These are phyloP conservation scores for Chytriomyces sp. DNA, from an alignment of 192 early-diverging fungal species.

Conservation along the genomic window DNA sequence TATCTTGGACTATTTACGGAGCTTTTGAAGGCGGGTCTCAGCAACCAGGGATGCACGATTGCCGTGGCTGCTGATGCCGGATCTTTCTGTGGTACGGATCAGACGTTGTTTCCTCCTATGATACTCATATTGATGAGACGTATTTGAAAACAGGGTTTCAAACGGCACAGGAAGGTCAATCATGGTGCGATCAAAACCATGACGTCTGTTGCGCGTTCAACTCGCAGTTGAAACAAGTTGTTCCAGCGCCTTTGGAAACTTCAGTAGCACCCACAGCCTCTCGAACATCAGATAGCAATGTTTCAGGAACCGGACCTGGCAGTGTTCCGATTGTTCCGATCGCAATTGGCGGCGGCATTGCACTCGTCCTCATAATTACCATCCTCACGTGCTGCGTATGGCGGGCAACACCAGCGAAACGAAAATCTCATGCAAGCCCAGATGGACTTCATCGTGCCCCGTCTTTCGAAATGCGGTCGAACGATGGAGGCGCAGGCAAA, in stretches of 20 bases:
- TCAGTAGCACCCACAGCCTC: not conserved
- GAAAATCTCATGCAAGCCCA: not conserved
- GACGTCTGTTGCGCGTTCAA: conserved; percentile 22
- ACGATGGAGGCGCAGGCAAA: not conserved
- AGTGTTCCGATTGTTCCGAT: conserved; percentile 4
- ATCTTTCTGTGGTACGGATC: conserved; percentile 7
- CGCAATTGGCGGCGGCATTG: conserved; percentile 17
- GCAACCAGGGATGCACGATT: not conserved
- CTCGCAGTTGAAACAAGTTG: conserved; percentile 16
- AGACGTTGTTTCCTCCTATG: not conserved
- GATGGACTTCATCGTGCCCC: not conserved
- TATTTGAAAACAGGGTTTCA: not conserved
- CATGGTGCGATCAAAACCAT: conserved; percentile 7
- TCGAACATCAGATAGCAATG: not conserved
- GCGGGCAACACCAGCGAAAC: not conserved
- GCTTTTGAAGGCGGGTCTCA: not conserved
- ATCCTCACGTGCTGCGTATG: not conserved
- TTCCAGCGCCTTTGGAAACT: not conserved
- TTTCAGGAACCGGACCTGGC: not conserved
- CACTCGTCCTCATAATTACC: not conserved
- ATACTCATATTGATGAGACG: not conserved
- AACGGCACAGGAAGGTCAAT: conserved; percentile 1
- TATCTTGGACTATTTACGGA: conserved; percentile 20
- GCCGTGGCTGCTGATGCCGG: conserved; percentile 8
- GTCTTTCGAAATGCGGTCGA: not conserved